Evolutionary conservation across 2,329 filamentous ascomycete genomes (phyloP), one percentile per base, ranked within the genome.

Genomic region (Botryosphaeria dothidea): DNA sequence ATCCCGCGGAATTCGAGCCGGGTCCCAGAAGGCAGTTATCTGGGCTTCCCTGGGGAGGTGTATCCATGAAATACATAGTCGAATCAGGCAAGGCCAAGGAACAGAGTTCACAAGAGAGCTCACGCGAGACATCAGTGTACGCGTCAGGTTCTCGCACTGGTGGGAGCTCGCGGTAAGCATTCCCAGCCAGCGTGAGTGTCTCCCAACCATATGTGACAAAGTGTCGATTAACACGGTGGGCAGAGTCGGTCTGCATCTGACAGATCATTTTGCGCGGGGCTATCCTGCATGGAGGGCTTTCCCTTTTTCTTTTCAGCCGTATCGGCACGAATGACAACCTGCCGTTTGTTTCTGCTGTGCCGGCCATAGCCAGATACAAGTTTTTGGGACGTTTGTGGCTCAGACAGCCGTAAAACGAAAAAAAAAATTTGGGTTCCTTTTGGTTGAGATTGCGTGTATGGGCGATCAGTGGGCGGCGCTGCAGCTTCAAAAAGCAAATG

Each of bases 11-110:
- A 45, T 80, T 90, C 38, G 77, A 76, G 13, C 25, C n/a, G 11
- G 66, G 73, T 71, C 38, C 73, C 25, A 83, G 41, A n/a, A 31
- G 85, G 56, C 81, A 84, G 2, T 80, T 86, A 6, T 88, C 88
- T 0, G 90, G 90, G 0, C 79, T 92, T 3, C 90, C 90, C 0
- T 92, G 90, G 90, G 90, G 90, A 38, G 85, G 88, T 21, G 76
- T 91, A 68, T 90, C 84, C 67, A 82, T 92, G 77, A 83, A 80
- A 43, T 79, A 85, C 67, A 76, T 84, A 13, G 75, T 84, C 36
- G 75, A 78, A 41, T 74, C 75, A 27, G 82, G 82, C 15, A 80
- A 77, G 66, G 75, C 71, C 29, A 80, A 79, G 67, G 81, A 83
- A 67, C 77, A 79, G 66, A 78, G 72, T 58, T 82, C 79, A 5